Conservation (phyloP, 176 grass and related monocot genomes). For the Pontederia paniculata region DNA sequence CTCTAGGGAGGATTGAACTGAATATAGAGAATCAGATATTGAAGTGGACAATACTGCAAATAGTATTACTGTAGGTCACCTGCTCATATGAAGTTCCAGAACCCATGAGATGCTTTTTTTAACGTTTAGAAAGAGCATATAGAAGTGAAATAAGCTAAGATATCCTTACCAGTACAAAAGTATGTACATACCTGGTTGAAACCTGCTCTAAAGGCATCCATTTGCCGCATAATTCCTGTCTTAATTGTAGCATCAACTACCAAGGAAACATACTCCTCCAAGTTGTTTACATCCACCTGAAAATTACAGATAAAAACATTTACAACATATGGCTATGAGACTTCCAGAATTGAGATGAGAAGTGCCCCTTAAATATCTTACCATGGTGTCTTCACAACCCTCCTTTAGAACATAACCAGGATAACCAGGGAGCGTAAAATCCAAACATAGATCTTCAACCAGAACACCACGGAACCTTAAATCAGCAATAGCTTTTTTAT, state of each 20-base stretch:
- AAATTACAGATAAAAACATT: background rate
- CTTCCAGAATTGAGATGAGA: background rate
- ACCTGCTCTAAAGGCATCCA: constrained; percentile 65
- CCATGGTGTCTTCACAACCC: constrained; percentile 36
- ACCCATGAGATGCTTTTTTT: no score
- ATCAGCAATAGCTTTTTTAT: constrained; percentile 28
- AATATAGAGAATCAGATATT: no score
- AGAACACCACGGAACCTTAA: constrained; percentile 45
- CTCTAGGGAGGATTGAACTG: no score
- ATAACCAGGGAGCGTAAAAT: constrained; percentile 87
- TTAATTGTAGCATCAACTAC: constrained; percentile 68
- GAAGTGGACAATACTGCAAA: no score
- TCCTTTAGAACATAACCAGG: constrained; percentile 70
- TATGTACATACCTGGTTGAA: constrained; percentile 58
- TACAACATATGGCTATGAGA: constrained; percentile 1
- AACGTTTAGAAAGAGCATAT: no score
- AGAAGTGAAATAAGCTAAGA: no score
- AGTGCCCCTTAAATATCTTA: constrained; percentile 23
- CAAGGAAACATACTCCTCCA: constrained; percentile 75
- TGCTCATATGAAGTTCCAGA: no score
- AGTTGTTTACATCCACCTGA: constrained; percentile 65
- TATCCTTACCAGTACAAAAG: background rate
- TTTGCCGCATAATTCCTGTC: constrained; percentile 53
- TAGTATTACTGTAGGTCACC: no score
- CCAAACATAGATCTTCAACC: constrained; percentile 62